Base-by-base conservation (phyloP, 176 grass and related monocot genomes). In the Chloris gayana region DNA sequence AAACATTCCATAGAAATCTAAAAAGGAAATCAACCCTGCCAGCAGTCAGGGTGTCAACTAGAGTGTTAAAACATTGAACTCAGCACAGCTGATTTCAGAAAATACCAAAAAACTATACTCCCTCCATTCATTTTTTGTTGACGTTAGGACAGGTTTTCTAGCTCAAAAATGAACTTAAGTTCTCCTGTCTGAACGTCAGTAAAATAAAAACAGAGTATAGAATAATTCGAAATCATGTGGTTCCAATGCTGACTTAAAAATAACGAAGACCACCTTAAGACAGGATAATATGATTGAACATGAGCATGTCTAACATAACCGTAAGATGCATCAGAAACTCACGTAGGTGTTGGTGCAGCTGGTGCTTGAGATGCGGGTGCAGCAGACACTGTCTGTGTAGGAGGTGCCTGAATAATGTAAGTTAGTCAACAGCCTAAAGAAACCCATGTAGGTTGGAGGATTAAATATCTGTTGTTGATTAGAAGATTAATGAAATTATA, bases 311-410 rank as follows among this genome's bases (percentile, higher is more conserved):
- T 25, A 32, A 47, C 32, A 56, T 64, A 79, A 25, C 29, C 33
- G 15, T 25, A 63, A 73, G 26, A 18, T 73, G 59, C 18, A 11
- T 79, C 37, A 83, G 69, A 73, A 47, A 86, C 88, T 88, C 68
- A 91, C 88, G 14, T 73, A 74, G 89, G 86, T 78, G 86, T 61
- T 17, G 84, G 41, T 44, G 74, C 63, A 83, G 60, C 79, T 66
- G 94, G 51, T 50, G 67, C 83, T 85, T 88, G 86, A 81, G 88
- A 64, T 78, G 91, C 46, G 24, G 90, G 80, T 71, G 79, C 14
- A 85, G 81, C 75, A 49, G 82, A 72, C 17, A 87, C 85, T 37
- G 88, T 86, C 80, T 85, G 84, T 56, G 87, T 86, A 83, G 87
- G 39, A 24, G 88, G 87, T 9, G 87, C 85, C 94, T 94, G 62